phyloP scores from a whole-genome alignment of 2,329 filamentous ascomycete genomes.

The Alternaria hordeiaustralica region DNA sequence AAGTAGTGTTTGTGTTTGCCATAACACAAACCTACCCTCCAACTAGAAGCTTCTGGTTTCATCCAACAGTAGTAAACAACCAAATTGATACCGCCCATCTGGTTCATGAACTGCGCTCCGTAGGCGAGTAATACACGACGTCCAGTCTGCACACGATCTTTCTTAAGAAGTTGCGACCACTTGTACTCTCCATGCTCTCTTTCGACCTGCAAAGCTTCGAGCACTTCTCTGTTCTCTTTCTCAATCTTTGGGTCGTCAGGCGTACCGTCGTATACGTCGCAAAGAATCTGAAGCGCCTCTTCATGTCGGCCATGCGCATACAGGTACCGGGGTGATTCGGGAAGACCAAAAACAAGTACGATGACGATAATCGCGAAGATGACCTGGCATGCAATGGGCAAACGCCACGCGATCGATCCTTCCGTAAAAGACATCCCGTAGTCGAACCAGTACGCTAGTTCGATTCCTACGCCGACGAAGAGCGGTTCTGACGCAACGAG shows the following conservation, averaged over 20 bases:
- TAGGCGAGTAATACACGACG: conserved; percentile 49
- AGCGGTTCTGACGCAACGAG: conserved; percentile 64
- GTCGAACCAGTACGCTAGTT: conserved; percentile 53
- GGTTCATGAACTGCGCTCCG: conserved; percentile 51
- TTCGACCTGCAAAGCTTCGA: conserved; percentile 47
- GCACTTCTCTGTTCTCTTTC: conserved; percentile 55
- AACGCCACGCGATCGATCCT: conserved; percentile 55
- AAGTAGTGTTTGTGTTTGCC: no score
- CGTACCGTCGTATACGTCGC: conserved; percentile 56
- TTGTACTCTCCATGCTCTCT: conserved; percentile 47
- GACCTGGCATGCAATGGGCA: conserved; percentile 56
- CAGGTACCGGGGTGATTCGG: conserved; percentile 37
- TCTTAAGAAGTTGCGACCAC: conserved; percentile 49
- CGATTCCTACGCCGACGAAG: conserved; percentile 57
- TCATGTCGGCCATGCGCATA: conserved; percentile 47
- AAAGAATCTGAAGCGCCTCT: conserved; percentile 58
- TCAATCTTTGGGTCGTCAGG: conserved; percentile 61
- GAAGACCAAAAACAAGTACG: conserved; percentile 49
- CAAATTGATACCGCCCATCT: conserved; percentile 50
- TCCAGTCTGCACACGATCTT: conserved; percentile 50
- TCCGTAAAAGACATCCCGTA: conserved; percentile 47
- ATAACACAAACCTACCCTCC: no score
- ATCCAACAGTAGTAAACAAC: no score
- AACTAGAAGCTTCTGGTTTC: no score
- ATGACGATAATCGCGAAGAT: conserved; percentile 53